Conservation (phyloP, 768 basidiomycete species). For the Calvatia gigantea region DNA sequence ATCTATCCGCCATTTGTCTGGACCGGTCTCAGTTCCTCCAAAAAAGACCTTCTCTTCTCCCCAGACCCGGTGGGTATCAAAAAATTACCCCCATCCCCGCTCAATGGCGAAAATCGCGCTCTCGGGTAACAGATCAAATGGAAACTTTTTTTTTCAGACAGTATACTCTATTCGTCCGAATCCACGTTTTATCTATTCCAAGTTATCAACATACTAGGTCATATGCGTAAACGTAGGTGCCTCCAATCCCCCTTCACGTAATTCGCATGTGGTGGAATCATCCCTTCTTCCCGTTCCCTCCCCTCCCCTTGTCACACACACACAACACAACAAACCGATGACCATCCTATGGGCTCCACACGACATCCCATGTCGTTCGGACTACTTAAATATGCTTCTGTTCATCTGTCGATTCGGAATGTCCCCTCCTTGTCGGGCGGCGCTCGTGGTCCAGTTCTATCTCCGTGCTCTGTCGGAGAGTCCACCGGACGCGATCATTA, state of each 20-base stretch:
- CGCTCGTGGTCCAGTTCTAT: neutral
- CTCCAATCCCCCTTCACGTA: too few species aligned
- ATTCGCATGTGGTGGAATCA: neutral
- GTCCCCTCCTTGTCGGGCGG: too few species aligned
- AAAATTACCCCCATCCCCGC: neutral
- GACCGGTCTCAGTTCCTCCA: neutral
- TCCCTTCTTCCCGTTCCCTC: neutral
- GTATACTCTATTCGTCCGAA: neutral
- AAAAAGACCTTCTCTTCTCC: neutral
- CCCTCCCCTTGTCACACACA: too few species aligned
- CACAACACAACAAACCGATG: too few species aligned
- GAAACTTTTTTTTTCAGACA: neutral
- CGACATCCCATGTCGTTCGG: neutral
- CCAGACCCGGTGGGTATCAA: neutral
- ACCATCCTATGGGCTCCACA: too few species aligned
- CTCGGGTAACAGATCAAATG: neutral
- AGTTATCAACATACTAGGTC: neutral
- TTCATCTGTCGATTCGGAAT: too few species aligned
- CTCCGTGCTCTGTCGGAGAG: neutral
- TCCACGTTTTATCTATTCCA: neutral
- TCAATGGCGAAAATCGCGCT: slow-evolving; percentile 14
- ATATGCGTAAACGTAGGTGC: too few species aligned
- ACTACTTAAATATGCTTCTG: too few species aligned
- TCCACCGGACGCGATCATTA: neutral
- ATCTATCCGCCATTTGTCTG: neutral